Percentiles rank a stretch among this genome's conserved stretches.
Evolutionary conservation across 2,329 filamentous ascomycete genomes (phyloP).

Genomic region (Atkinsonella hypoxylon): DNA sequence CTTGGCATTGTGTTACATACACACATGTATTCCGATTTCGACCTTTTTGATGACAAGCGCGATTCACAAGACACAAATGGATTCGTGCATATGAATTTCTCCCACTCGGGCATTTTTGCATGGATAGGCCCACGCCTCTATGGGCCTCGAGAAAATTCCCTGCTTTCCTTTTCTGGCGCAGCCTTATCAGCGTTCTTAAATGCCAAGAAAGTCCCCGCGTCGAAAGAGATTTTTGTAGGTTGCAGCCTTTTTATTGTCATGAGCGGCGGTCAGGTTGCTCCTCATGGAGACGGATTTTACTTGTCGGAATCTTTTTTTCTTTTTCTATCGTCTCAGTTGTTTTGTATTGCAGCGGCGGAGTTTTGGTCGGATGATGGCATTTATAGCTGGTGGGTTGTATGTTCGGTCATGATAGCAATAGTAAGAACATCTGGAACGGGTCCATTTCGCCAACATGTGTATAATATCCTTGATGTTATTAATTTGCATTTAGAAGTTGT

Average conservation of each 20-base stretch:
- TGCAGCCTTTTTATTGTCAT: neutral
- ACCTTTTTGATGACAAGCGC: neutral
- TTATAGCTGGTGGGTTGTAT: constrained; percentile 14
- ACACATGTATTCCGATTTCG: neutral
- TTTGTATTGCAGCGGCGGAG: constrained; percentile 21
- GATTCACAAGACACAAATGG: neutral
- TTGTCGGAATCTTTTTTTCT: constrained; percentile 12
- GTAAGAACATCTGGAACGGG: neutral
- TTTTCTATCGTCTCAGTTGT: constrained; percentile 9
- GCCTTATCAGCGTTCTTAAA: no score
- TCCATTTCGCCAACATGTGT: neutral
- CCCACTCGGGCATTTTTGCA: neutral
- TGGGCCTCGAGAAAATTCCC: no score
- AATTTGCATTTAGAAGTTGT: no score
- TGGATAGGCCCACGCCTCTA: neutral
- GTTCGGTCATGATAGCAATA: neutral
- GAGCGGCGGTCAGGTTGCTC: neutral
- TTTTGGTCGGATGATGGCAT: constrained; percentile 16
- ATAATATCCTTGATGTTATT: no score
- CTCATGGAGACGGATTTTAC: constrained; percentile 12
- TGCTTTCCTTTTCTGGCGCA: no score
- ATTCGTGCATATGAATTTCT: neutral
- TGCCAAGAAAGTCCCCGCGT: no score
- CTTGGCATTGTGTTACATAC: neutral
- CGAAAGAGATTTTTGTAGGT: no score